Base-by-base conservation (phyloP, 2,329 filamentous ascomycete genomes). In the Rachicladosporium sp. region DNA sequence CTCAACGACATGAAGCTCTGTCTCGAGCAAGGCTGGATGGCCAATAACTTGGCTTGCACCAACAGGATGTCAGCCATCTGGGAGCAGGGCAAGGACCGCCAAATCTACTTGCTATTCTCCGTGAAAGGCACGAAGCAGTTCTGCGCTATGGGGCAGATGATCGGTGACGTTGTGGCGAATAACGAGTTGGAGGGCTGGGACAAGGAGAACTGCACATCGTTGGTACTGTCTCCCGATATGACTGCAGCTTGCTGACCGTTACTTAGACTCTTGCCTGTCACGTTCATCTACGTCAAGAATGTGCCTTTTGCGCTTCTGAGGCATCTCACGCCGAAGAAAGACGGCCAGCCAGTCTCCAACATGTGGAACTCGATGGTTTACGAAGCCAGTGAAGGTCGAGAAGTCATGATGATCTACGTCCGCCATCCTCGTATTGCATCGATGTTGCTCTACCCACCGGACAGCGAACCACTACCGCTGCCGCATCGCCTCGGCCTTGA, bases 351-450 rank as follows among this genome's bases (percentile, higher is more conserved):
- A 6, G 48, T 56, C 15, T 46, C 43, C 5, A 56, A 58, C 46
- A 58, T 57, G 55, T 58, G 55, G 55, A 55, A 55, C 36, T 53
- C 53, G 27, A 56, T 56, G 54, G 44, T 50, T 31, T 51, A 55
- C 36, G 41, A 48, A 10, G 39, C 33, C 15, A 48, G 52, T 7
- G 44, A 44, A 12, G 55, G 50, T 23, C 50, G 51, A 12, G 33
- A 44, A 30, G 53, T 57, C 9, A 43, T 56, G 34, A 40, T 53
- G 44, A 43, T 40, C 13, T 58, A 44, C 42, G 49, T 54, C 33
- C 36, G 43, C 32, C 36, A 42, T 21, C 35, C 40, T 35, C 34
- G 35, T n/a, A 32, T 37, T 10, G 35, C 35, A 29, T 31, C 35
- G 10, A 10, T 38, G 12, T 33, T 42, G 32, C 31, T 38, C 27